A percentile compares a stretch with the other conserved stretches of the same genome.
phyloP scores from a whole-genome alignment of 108 stramenopile genomes.

The Nitzschia putrida region DNA sequence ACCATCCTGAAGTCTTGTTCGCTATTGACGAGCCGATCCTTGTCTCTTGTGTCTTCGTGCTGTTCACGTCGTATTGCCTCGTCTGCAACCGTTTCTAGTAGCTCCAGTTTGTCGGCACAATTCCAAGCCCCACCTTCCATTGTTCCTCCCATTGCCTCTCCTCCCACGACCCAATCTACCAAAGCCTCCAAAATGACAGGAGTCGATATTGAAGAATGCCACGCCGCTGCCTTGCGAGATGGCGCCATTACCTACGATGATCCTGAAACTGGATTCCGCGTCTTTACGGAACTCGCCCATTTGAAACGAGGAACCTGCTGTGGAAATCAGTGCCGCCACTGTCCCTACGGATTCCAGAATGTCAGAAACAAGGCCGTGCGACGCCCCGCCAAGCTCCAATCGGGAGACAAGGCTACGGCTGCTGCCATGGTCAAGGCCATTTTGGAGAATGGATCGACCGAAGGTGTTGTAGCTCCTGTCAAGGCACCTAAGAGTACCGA shows the following conservation, averaged over 20 bases:
- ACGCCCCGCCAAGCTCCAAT: conserved; percentile 41
- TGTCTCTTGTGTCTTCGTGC: too few species aligned
- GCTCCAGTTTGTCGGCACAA: too few species aligned
- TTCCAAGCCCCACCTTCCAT: too few species aligned
- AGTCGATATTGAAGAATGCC: conserved; percentile 77
- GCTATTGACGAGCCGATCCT: too few species aligned
- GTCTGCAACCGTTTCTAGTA: too few species aligned
- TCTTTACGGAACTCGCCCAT: conserved; percentile 85
- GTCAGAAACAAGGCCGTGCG: conserved; percentile 38
- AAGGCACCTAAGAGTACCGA: background rate
- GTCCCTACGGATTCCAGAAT: conserved; percentile 88
- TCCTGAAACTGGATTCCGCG: conserved; percentile 85
- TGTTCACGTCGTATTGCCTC: too few species aligned
- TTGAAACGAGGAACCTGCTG: conserved; percentile 87
- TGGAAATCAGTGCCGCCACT: conserved; percentile 90
- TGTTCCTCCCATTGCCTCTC: too few species aligned
- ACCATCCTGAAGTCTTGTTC: too few species aligned
- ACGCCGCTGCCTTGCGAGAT: conserved; percentile 41
- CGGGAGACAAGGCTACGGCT: conserved; percentile 51
- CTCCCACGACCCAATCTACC: too few species aligned
- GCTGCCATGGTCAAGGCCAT: conserved; percentile 37
- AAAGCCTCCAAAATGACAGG: too few species aligned
- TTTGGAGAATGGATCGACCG: background rate
- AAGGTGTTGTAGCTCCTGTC: background rate
- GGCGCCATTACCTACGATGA: conserved; percentile 79